These are phyloP conservation scores for Ogataea hybrid DNA, from an alignment of 1,139 yeast genomes.

Conservation along the genomic window DNA sequence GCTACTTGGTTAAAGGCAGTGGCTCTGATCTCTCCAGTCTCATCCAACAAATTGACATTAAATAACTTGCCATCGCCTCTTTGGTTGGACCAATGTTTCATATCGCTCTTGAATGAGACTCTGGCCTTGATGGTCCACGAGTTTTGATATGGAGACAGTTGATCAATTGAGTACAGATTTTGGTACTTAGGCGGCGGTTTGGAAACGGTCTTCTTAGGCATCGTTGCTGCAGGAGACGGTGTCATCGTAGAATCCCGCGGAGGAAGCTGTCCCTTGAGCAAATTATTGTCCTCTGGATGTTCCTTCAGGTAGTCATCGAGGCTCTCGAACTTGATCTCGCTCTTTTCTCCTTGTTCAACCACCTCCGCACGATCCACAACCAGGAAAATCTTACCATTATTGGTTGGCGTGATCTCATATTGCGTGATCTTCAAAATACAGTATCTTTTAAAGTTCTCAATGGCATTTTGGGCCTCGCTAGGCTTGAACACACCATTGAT, in stretches of 20 bases:
- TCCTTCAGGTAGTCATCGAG: slow-evolving; percentile 27
- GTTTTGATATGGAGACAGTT: slow-evolving; percentile 86
- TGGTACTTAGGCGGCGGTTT: slow-evolving; percentile 31
- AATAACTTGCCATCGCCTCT: slow-evolving; percentile 90
- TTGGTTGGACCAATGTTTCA: slow-evolving; percentile 84
- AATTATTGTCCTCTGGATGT: slow-evolving; percentile 22
- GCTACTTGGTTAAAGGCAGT: slow-evolving; percentile 92
- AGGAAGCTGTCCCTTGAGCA: slow-evolving; percentile 12
- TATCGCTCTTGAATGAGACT: slow-evolving; percentile 82
- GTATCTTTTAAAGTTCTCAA: slow-evolving; percentile 26
- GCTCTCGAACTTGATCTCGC: slow-evolving; percentile 16
- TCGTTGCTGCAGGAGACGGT: slow-evolving; percentile 28
- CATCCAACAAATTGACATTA: slow-evolving; percentile 85
- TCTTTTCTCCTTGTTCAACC: slow-evolving; percentile 25
- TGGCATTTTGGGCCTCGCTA: slow-evolving; percentile 32
- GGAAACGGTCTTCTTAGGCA: slow-evolving; percentile 23
- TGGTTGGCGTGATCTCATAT: slow-evolving; percentile 25
- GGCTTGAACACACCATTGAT: slow-evolving; percentile 69
- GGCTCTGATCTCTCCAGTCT: slow-evolving; percentile 94
- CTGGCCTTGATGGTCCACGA: slow-evolving; percentile 93
- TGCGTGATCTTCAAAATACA: slow-evolving; percentile 23
- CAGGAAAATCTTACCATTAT: slow-evolving; percentile 27
- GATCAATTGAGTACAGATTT: slow-evolving; percentile 71
- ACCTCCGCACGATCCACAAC: slow-evolving; percentile 27
- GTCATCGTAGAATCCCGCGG: slow-evolving; percentile 14